Conservation (phyloP, 1,284 basidiomycete species). For the Cryptococcus sp. region DNA sequence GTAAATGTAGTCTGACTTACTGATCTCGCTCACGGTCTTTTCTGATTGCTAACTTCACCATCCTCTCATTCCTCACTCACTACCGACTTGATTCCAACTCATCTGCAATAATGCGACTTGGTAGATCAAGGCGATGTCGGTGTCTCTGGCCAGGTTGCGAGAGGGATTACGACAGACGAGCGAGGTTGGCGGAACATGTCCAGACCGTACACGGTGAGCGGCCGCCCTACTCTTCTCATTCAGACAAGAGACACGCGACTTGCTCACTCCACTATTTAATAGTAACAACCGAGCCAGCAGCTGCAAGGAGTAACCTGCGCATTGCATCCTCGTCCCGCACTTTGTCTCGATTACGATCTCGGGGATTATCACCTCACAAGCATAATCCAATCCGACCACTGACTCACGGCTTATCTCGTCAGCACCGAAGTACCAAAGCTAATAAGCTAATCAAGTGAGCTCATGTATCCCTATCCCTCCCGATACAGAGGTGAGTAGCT, state of each 20-base stretch:
- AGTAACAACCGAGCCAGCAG: neutral
- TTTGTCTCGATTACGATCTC: constrained; percentile 1
- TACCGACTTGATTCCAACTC: too few species aligned
- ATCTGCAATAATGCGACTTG: too few species aligned
- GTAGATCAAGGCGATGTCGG: neutral
- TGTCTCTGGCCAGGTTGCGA: constrained; percentile 1
- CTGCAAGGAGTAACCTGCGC: neutral
- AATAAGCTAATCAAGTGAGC: neutral
- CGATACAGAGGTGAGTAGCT: neutral
- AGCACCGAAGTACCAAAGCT: too few species aligned
- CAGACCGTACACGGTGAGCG: too few species aligned
- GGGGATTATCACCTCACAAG: neutral
- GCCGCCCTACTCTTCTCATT: neutral
- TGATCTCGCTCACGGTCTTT: neutral
- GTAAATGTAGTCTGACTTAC: too few species aligned
- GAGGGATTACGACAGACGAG: neutral
- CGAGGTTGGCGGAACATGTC: neutral
- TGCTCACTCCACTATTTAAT: neutral
- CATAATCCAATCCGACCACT: too few species aligned
- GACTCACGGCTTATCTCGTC: neutral
- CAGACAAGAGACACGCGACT: neutral
- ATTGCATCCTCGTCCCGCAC: too few species aligned
- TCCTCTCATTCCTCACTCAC: too few species aligned
- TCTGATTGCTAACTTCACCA: neutral
- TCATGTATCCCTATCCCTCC: neutral